Evolutionary conservation across 2,329 filamentous ascomycete species (phyloP).

Genomic region (Metarhizium robertsii): DNA sequence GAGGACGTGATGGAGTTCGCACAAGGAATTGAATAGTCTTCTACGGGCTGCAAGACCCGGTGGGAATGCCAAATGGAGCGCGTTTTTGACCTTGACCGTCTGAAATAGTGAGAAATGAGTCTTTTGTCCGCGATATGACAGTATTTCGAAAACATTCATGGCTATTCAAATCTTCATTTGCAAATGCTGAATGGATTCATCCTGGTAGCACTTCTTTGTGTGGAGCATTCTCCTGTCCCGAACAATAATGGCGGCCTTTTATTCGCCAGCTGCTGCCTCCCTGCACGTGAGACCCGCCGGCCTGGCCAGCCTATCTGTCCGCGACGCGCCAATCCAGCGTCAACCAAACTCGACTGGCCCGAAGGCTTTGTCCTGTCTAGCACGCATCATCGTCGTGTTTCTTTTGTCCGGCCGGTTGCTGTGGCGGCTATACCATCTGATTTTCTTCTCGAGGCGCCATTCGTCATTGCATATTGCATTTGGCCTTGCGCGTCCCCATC

Average conservation of each 20-base stretch:
- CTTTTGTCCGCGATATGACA: background rate
- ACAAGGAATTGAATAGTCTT: background rate
- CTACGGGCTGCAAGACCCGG: background rate
- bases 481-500: background rate
- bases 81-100: background rate
- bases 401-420: background rate
- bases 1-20: background rate
- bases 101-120: background rate
- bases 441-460: background rate
- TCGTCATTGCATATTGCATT: background rate
- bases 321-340: constrained; percentile 8
- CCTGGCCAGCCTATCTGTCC: constrained; percentile 1
- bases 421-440: background rate
- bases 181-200: constrained; percentile 2
- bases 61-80: constrained; percentile 1
- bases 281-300: constrained; percentile 5
- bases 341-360: constrained; percentile 4
- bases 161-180: background rate
- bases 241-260: background rate
- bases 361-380: constrained; percentile 1
- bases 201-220: constrained; percentile 2
- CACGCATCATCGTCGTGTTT: constrained; percentile 3
- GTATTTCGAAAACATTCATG: background rate
- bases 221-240: constrained; percentile 1
- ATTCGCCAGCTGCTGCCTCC: constrained; percentile 1